Evolutionary conservation across 208 protist genomes (phyloP), one percentile per base, ranked within the genome.

Genomic region (Crithidia acanthocephali): DNA sequence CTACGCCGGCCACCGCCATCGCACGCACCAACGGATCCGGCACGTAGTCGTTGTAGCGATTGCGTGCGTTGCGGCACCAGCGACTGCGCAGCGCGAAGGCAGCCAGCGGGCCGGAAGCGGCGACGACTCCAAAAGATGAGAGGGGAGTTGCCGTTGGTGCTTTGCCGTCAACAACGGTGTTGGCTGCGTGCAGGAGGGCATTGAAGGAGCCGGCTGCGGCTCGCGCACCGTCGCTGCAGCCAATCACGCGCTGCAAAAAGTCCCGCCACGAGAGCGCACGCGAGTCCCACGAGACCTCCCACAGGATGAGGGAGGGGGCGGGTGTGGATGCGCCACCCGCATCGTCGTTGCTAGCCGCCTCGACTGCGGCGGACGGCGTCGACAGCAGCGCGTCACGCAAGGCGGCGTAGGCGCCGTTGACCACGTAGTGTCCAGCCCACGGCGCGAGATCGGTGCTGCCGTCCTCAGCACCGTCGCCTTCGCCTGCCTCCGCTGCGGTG

Each of bases 211-310:
- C 70, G 3, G 48, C 22, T 9, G 33, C 57, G 22, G 87, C 82
- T 10, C 68, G 63, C 6, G 52, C 74, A 16, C 81, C 72, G 74
- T 94, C 75, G 10, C 70, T 61, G 45, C 74, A 72, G 58, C 91
- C 91, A 50, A 96, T 83, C 4, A 93, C 73, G 25, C 76, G 47
- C 32, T 63, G n/a, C 15, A 67, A 57, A 64, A 93, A 86, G 51
- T 79, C 68, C 2, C 61, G 30, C 85, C 85, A 93, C n/a, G 75
- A 83, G 42, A 87, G 76, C 51, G 72, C 44, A 13, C 64, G 55
- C 51, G 80, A 71, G 40, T 93, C 84, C 82, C 81, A 93, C 27
- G 58, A 60, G 25, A 78, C 52, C 4, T 72, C 53, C 72, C 72
- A 78, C 58, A 72, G 52, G 0, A 48, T 68, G 28, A 78, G 27